Base-by-base conservation (phyloP, 495 filamentous ascomycete genomes). In the Evernia prunastri region DNA sequence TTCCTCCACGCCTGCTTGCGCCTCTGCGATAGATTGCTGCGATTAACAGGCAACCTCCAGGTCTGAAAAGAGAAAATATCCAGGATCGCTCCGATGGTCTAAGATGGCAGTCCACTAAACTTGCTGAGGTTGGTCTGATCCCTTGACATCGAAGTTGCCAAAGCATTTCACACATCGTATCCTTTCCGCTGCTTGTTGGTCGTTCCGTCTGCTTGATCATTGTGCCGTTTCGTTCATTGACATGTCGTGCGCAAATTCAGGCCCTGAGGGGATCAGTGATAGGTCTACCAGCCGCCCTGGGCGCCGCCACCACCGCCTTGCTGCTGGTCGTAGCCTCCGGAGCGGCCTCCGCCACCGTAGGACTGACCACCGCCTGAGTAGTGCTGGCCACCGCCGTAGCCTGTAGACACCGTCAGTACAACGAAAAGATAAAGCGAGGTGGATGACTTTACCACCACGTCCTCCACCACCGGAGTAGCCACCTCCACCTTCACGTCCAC, bases 361-460 rank as follows among this genome's bases (percentile, higher is more conserved):
- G 64, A 60, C 58, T 69, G 68, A 42, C 67, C 66, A 54, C 69
- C 63, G 29, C 67, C 68, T 20, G 56, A 62, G 60, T 67, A 70
- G 56, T 67, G 65, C 60, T 67, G 60, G 31, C 67, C 61, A 37
- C 69, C 68, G 31, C 66, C 59, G 36, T 72, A 72, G 43, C 66
- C 70, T 72, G 36, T 8, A 15, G 20, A 23, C 25, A 11, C 3
- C 31, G 53, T 67, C 56, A 69, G 59, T 36, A 35, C 42, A 31
- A 29, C 12, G 25, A 27, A 36, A 54, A 15, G 15, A 47, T 12
- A n/a, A 47, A 3, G 35, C 27, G 5, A 33, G 25, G 27, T 45
- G 47, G 47, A n/a, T 37, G 56, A 53, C 54, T 72, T 70, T 68
- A 78, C 78, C 73, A 64, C 73, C 74, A 49, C 72, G 53, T 40